These are phyloP conservation scores for Neocatenulostroma microsporum DNA, from an alignment of 2,329 filamentous ascomycete genomes.

Conservation along the genomic window DNA sequence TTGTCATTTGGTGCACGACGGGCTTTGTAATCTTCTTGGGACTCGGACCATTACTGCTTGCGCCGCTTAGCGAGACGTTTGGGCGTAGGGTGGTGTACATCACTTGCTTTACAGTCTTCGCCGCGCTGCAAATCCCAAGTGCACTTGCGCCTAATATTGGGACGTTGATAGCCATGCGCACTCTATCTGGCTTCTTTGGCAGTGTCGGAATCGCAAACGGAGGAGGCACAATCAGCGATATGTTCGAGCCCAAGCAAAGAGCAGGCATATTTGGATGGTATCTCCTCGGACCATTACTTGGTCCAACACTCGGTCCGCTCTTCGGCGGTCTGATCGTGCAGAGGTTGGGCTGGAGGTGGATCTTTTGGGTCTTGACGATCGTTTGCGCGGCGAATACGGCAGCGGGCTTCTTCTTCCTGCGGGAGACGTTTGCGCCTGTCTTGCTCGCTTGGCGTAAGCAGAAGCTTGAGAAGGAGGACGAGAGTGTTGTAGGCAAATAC, in stretches of 20 bases:
- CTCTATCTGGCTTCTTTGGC: slow-evolving; percentile 44
- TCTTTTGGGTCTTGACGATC: slow-evolving; percentile 42
- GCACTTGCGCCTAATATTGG: slow-evolving; percentile 42
- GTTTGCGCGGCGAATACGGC: slow-evolving; percentile 36
- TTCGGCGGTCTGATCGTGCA: slow-evolving; percentile 40
- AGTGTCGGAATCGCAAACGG: slow-evolving; percentile 45
- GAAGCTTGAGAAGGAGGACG: slow-evolving; percentile 28
- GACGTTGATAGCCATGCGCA: slow-evolving; percentile 38
- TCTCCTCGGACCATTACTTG: slow-evolving; percentile 37
- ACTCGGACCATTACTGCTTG: slow-evolving; percentile 40
- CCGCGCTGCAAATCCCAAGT: slow-evolving; percentile 41
- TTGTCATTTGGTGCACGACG: slow-evolving; percentile 44
- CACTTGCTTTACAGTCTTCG: slow-evolving; percentile 38
- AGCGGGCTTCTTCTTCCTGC: slow-evolving; percentile 37
- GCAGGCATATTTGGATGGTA: slow-evolving; percentile 43
- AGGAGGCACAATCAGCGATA: slow-evolving; percentile 46
- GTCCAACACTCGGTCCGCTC: slow-evolving; percentile 34
- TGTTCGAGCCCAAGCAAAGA: slow-evolving; percentile 41
- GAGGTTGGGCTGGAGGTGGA: slow-evolving; percentile 41
- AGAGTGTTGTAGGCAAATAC: slow-evolving; percentile 33
- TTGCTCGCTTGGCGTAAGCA: slow-evolving; percentile 32
- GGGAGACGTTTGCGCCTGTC: slow-evolving; percentile 39
- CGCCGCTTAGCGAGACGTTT: slow-evolving; percentile 42
- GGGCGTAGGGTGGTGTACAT: slow-evolving; percentile 40
- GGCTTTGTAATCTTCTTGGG: slow-evolving; percentile 46